These are phyloP conservation scores for Curvularia verruculosa DNA, from an alignment of 2,329 filamentous ascomycete genomes.

Conservation along the genomic window DNA sequence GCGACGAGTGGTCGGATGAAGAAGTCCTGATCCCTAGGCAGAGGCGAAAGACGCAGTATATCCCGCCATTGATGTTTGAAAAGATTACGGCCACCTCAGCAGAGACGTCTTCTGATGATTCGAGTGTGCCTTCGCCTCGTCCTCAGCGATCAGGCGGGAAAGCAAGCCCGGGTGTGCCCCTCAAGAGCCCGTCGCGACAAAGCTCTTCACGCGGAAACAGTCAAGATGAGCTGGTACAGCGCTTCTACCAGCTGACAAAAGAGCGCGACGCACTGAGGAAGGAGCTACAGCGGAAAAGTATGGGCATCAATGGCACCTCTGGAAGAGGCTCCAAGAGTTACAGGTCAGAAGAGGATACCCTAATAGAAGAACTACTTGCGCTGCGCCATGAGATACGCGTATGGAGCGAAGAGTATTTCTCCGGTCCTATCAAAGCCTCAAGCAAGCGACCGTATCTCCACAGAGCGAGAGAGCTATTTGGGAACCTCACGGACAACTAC, in stretches of 20 bases:
- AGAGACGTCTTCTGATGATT: constrained; percentile 36
- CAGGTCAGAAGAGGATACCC: constrained; percentile 45
- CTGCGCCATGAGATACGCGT: constrained; percentile 44
- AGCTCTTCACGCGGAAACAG: constrained; percentile 40
- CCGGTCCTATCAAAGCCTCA: constrained; percentile 32
- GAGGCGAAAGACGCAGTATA: constrained; percentile 36
- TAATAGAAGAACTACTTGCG: constrained; percentile 45
- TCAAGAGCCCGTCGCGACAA: constrained; percentile 46
- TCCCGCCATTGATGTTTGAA: constrained; percentile 34
- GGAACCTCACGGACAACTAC: constrained; percentile 44
- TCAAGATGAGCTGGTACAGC: constrained; percentile 47
- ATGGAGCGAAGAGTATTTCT: constrained; percentile 47
- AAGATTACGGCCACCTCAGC: constrained; percentile 29
- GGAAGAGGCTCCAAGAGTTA: constrained; percentile 34
- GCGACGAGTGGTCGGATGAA: constrained; percentile 48
- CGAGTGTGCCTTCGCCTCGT: constrained; percentile 31
- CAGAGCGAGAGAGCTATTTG: constrained; percentile 42
- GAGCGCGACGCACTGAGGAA: constrained; percentile 47
- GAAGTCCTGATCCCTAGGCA: constrained; percentile 45
- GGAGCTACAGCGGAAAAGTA: constrained; percentile 44
- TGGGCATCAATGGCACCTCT: constrained; percentile 40
- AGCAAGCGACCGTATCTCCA: constrained; percentile 43
- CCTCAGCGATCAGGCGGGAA: constrained; percentile 25
- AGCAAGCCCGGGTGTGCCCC: constrained; percentile 39
- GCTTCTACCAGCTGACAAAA: constrained; percentile 48